Evolutionary conservation across 768 basidiomycete species (phyloP), one percentile per base, ranked within the genome.

Genomic region (Phlebiopsis gigantea): DNA sequence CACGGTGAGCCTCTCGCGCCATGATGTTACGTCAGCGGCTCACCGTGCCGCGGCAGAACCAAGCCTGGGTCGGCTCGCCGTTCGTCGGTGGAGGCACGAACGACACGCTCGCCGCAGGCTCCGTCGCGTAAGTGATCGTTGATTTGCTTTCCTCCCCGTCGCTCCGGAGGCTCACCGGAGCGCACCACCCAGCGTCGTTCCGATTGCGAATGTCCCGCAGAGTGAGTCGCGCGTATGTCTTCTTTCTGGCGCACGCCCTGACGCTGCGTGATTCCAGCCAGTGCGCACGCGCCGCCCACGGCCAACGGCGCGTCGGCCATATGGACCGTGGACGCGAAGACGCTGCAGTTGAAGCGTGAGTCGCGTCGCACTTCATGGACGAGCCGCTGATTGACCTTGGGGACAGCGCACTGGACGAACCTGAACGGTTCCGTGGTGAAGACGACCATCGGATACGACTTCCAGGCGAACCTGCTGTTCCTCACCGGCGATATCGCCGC

Each of bases 381-480:
- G 22, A 34, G 39, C 25, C 26, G 34, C 28, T 30, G 10, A 14
- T 21, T 28, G 41, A 51, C 22, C 21, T 21, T 29, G 7, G 7
- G 34, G 19, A n/a, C 21, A 81, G 80, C 75, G 5, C 73, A 76
- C 61, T 79, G 74, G 66, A 68, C 75, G 55, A 81, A 81, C 59
- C 70, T 69, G 15, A 75, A 79, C 62, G 72, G 73, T 31, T 74
- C 69, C 45, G 65, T 63, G 31, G 71, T 75, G 15, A 51, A 55
- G 6, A 78, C 77, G 5, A 58, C 63, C 29, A 64, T 80, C 52
- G 77, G 69, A 17, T 78, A 74, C 59, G 68, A 77, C 57, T 68
- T 64, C 53, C 65, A 64, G 47, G 66, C 73, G 64, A 77, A 79
- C 58, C 56, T 50, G 0, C 63, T 82, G 2, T 74, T 78, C 62